A percentile compares a stretch with the other conserved stretches of the same genome.
Conservation (phyloP, 768 basidiomycete genomes). For the Hericium rajendrae region DNA sequence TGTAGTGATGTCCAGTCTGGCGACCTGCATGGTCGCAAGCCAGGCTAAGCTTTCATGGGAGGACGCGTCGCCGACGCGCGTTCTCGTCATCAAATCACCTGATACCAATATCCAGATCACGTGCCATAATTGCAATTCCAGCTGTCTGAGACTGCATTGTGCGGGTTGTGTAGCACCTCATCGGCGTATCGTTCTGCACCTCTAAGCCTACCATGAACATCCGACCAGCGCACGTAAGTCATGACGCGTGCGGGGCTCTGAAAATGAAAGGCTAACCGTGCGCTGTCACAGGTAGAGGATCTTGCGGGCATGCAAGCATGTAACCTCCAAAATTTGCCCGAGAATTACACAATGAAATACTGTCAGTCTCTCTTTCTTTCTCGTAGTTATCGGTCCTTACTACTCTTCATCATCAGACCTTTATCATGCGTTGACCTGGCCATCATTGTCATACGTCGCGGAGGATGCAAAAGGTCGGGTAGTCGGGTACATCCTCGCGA, state of each 20-base stretch:
- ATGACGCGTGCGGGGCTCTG: neutral
- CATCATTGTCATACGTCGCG: conserved; percentile 86
- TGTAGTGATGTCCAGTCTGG: no score
- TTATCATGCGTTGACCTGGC: conserved; percentile 88
- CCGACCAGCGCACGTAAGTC: neutral
- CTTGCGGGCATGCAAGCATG: conserved; percentile 89
- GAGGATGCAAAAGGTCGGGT: conserved; percentile 84
- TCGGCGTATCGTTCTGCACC: no score
- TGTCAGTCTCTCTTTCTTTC: conserved; percentile 33
- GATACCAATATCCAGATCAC: no score
- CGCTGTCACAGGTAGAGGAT: conserved; percentile 58
- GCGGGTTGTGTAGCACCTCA: no score
- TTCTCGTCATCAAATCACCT: no score
- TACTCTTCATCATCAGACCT: conserved; percentile 43
- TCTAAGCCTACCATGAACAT: neutral
- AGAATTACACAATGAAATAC: conserved; percentile 81
- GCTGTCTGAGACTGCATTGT: no score
- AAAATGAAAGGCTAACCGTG: neutral
- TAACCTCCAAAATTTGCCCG: conserved; percentile 88
- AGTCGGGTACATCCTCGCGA: conserved; percentile 92
- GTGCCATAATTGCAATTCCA: no score
- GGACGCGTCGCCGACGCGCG: no score
- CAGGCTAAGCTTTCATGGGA: no score
- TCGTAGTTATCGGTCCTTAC: no score
- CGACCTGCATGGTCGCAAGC: no score